Base-by-base conservation (phyloP, 371 early-diverging fungal species). In the Mucor ambiguus region DNA sequence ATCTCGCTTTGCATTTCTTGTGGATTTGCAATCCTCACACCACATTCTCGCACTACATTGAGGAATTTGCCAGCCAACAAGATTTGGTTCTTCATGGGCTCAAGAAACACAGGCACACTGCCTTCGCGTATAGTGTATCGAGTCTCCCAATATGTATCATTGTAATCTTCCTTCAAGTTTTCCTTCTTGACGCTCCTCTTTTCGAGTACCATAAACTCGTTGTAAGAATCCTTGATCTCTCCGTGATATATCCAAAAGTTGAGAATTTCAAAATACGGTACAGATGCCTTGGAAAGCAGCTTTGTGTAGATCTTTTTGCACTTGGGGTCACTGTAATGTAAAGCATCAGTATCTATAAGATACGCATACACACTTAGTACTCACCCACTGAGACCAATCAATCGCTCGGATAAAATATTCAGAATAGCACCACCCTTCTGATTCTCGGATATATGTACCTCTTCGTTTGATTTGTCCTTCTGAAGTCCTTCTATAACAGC, bases 11-110 rank as follows among this genome's bases (percentile, higher is more conserved):
- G 70, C 82, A 81, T 81, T 20, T 78, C 77, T 44, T 78, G 77
- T 6, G 81, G 77, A 33, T 78, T 78, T 1, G 84, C 78, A 29
- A 87, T 79, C 24, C 73, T 83, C 10, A 88, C 87, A 57, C 92
- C 92, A 71, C 96, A 96, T 64, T 93, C 96, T 5, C 92, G 83
- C 22, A 96, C 86, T 1, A 96, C 96, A 72, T 97, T 97, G 64
- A 96, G 78, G 68, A 96, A 98, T 73, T 96, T 96, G 32, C 98
- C 98, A 0, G 96, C 93, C 30, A 90, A 75, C 65, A 97, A 72
- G 38, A 98, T 91, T 76, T 95, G 94, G 18, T 84, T 82, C 46
- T 89, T 83, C 16, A 87, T 82, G 5, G 90, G 87, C 16, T 85
- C 87, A 26, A 98, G 74, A 59, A 94, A 95, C 0, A 79, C 77